Evolutionary conservation across 495 filamentous ascomycete genomes (phyloP).

Genomic region (Neurospora sp.): DNA sequence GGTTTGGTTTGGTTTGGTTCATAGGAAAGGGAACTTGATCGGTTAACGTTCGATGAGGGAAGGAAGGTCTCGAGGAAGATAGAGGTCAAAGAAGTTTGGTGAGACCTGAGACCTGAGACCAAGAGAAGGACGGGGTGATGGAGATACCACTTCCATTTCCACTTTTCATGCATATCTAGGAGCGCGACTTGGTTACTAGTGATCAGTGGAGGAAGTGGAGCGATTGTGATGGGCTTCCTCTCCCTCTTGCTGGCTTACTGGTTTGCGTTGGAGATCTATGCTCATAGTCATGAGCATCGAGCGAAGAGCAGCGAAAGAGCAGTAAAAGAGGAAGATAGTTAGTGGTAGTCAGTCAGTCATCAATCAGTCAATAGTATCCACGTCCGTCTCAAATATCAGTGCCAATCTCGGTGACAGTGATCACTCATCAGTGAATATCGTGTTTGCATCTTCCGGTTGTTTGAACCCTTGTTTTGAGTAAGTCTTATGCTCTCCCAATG

Average conservation of each 20-base stretch:
- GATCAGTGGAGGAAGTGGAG: too few relatives aligned
- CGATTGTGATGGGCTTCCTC: too few relatives aligned
- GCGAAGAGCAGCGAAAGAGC: too few relatives aligned
- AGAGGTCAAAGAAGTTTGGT: not conserved
- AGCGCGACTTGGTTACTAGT: not conserved
- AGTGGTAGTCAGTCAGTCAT: not conserved
- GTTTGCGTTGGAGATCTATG: too few relatives aligned
- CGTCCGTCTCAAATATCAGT: not conserved
- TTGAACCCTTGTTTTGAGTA: not conserved
- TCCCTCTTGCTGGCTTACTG: too few relatives aligned
- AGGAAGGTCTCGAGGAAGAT: not conserved
- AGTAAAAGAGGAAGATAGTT: too few relatives aligned
- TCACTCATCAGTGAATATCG: not conserved
- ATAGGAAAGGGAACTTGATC: not conserved
- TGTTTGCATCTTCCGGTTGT: not conserved
- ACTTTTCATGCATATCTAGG: not conserved
- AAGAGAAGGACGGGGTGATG: not conserved
- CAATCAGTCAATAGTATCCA: not conserved
- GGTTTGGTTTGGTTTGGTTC: not conserved
- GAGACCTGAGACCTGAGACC: not conserved
- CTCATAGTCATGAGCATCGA: too few relatives aligned
- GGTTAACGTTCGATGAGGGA: not conserved
- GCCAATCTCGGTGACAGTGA: not conserved
- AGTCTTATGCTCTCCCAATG: too few relatives aligned
- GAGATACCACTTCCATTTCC: not conserved